These are phyloP conservation scores for Chlorella sp. DNA, from an alignment of 139 green algal genomes.

Conservation along the genomic window DNA sequence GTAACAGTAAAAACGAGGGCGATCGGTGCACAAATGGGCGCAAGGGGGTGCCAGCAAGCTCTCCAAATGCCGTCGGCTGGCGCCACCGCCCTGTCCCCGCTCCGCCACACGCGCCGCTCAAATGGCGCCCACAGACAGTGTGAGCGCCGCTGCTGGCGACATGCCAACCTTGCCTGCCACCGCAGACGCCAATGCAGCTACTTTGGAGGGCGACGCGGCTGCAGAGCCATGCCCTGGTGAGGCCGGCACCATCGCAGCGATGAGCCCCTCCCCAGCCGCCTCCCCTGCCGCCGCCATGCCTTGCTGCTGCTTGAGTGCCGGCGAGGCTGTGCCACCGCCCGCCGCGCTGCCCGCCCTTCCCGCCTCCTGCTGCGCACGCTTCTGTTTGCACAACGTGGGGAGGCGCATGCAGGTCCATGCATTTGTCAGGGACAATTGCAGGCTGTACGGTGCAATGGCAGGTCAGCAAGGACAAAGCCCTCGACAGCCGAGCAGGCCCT, in stretches of 20 bases:
- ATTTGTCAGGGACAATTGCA: too few relatives aligned
- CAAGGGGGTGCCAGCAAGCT: neutral
- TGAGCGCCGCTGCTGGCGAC: neutral
- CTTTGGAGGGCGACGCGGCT: neutral
- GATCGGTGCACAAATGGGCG: neutral
- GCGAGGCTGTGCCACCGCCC: neutral
- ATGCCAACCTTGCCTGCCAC: neutral
- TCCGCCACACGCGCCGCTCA: neutral
- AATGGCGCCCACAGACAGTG: neutral
- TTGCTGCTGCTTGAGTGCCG: neutral
- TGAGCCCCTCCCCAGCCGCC: neutral
- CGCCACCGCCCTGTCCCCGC: neutral
- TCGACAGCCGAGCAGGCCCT: too few relatives aligned
- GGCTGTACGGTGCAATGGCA: too few relatives aligned
- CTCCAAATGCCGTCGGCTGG: neutral
- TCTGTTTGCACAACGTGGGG: too few relatives aligned
- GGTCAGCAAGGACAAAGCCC: too few relatives aligned
- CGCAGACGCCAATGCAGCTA: neutral
- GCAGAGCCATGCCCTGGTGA: neutral
- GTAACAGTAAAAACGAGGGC: neutral
- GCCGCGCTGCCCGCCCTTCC: neutral
- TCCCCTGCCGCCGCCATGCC: neutral
- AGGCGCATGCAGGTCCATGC: too few relatives aligned
- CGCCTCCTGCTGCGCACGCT: conserved; percentile 1
- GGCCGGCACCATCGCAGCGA: neutral